Percentiles rank a stretch among this genome's conserved stretches.
Conservation (phyloP, 1,139 yeast species). For the Blastobotrys serpentis region DNA sequence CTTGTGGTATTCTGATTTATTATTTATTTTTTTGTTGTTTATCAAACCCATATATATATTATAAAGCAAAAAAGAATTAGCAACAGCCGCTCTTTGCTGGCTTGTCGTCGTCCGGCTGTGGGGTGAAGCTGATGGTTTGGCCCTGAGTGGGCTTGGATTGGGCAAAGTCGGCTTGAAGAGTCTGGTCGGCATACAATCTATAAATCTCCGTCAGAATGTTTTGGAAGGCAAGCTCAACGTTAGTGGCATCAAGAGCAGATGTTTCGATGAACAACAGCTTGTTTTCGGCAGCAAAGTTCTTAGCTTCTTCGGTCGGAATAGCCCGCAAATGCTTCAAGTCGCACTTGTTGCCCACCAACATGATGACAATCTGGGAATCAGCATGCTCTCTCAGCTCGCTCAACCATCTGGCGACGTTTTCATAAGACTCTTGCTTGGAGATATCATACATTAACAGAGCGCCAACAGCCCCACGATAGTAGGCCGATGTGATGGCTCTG, state of each 20-base stretch:
- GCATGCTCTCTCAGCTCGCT: constrained; percentile 95
- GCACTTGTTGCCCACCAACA: constrained; percentile 93
- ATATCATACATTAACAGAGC: constrained; percentile 95
- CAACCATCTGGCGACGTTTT: constrained; percentile 92
- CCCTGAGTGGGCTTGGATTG: constrained; percentile 61
- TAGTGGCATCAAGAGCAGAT: constrained; percentile 92
- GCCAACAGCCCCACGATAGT: constrained; percentile 97
- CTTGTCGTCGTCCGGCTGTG: constrained; percentile 81
- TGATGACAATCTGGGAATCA: constrained; percentile 94
- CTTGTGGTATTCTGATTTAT: neutral
- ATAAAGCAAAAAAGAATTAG: constrained; percentile 20
- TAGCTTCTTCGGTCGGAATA: constrained; percentile 97
- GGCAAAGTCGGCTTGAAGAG: constrained; percentile 43
- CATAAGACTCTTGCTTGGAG: constrained; percentile 89
- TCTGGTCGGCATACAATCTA: constrained; percentile 66
- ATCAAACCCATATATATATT: constrained; percentile 6
- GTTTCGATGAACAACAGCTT: constrained; percentile 92
- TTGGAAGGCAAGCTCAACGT: constrained; percentile 92
- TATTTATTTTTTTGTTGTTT: constrained; percentile 11
- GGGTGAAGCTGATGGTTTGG: constrained; percentile 89
- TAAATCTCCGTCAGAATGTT: constrained; percentile 89
- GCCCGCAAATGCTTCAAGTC: constrained; percentile 95
- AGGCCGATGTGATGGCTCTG: constrained; percentile 96
- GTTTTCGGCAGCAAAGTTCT: constrained; percentile 90
- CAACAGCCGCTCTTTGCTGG: constrained; percentile 64